Percentiles rank a stretch among this genome's conserved stretches.
phyloP scores from a whole-genome alignment of 257 asterid species.

The Cynanchum wilfordii region DNA sequence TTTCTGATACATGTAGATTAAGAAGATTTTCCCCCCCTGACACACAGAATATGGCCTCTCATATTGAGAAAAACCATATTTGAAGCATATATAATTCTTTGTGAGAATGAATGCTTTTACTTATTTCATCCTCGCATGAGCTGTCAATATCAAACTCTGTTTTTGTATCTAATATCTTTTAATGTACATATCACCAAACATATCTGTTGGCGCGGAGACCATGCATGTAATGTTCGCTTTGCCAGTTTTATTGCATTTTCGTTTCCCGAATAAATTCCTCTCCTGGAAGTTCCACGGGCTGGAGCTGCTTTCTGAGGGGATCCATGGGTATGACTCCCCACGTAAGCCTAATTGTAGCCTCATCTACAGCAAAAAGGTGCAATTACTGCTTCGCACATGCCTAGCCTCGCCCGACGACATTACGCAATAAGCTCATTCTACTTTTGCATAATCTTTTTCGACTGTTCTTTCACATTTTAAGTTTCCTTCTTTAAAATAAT shows the following conservation, averaged over 20 bases:
- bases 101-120: neutral
- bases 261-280: neutral
- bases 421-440: no score
- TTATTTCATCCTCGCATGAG: neutral
- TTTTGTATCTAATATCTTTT: neutral
- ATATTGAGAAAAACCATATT: neutral
- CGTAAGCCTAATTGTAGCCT: neutral
- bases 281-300: neutral
- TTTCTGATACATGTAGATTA: conserved; percentile 27
- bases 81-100: neutral
- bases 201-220: neutral
- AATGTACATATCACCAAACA: neutral
- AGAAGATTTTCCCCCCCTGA: conserved; percentile 24
- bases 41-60: conserved; percentile 20
- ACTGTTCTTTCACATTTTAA: no score
- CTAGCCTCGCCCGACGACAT: no score
- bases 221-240: neutral
- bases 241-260: neutral
- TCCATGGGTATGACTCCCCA: neutral
- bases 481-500: no score
- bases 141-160: no score
- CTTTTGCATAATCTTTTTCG: no score
- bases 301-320: neutral
- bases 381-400: no score
- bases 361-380: neutral